Evolutionary conservation across 192 early-diverging fungal species (phyloP).

Genomic region (Linnemannia schmuckeri): DNA sequence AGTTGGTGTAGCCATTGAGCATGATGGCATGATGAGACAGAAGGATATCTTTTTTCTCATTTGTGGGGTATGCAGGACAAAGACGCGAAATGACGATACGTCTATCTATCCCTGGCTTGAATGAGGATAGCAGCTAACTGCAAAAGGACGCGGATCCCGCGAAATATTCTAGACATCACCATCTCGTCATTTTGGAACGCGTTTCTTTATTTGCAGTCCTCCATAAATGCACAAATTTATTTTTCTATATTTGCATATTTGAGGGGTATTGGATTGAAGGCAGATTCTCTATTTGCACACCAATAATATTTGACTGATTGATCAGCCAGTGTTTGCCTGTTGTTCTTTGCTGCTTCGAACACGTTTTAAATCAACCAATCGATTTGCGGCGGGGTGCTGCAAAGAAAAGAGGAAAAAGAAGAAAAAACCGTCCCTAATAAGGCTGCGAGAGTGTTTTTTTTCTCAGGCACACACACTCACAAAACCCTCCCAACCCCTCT

Average conservation of each 20-base stretch:
- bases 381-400: background rate
- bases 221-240: too few species aligned
- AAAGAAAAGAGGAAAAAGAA: background rate
- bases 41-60: background rate
- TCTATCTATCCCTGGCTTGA: background rate
- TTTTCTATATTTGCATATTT: too few species aligned
- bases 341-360: background rate
- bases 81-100: background rate
- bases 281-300: too few species aligned
- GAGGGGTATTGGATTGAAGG: too few species aligned
- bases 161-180: too few species aligned
- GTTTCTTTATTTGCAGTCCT: too few species aligned
- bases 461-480: background rate
- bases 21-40: background rate
- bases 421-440: background rate
- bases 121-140: too few species aligned
- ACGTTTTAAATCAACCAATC: slow-evolving; percentile 2
- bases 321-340: background rate
- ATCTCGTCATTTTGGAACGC: too few species aligned
- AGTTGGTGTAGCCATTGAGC: background rate
- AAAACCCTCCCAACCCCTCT: background rate
- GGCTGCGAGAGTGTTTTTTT: background rate
- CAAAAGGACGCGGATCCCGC: too few species aligned
- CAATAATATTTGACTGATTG: too few species aligned
- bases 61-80: background rate